A percentile compares a stretch with the other conserved stretches of the same genome.
phyloP scores from a whole-genome alignment of 164 flowering plant species.

The Houttuynia cordata region DNA sequence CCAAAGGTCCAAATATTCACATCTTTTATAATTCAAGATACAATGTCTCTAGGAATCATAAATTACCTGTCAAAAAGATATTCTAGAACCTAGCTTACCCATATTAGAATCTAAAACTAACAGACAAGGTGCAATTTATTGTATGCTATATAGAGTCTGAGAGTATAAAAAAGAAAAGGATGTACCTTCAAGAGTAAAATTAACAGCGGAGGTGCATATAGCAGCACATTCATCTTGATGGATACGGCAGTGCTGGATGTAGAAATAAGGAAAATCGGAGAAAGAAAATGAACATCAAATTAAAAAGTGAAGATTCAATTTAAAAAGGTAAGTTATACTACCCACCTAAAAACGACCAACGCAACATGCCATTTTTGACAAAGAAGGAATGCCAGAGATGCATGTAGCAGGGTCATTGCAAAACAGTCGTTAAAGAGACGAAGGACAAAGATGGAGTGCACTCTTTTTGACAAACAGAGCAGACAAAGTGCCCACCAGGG shows the following conservation, averaged over 20 bases:
- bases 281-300: neutral
- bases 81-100: too few relatives aligned
- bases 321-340: neutral
- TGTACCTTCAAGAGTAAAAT: slow-evolving; percentile 75
- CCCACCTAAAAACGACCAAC: slow-evolving; percentile 73
- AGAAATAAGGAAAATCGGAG: neutral
- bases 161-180: neutral
- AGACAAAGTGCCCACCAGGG: slow-evolving; percentile 94
- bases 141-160: too few relatives aligned
- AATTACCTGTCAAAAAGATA: too few relatives aligned
- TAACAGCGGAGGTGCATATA: slow-evolving; percentile 73
- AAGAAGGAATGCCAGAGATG: slow-evolving; percentile 50
- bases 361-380: slow-evolving; percentile 74
- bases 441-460: slow-evolving; percentile 93
- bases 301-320: neutral
- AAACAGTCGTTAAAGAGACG: slow-evolving; percentile 95
- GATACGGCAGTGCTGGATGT: slow-evolving; percentile 74
- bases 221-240: slow-evolving; percentile 91
- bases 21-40: neutral
- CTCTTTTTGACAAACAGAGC: slow-evolving; percentile 80
- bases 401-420: slow-evolving; percentile 78
- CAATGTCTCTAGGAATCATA: too few relatives aligned
- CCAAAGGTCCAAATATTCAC: neutral
- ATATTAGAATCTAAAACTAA: too few relatives aligned
- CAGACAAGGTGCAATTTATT: too few relatives aligned